phyloP scores from a whole-genome alignment of 257 asterid genomes.

The Ajuga chamaepitys region DNA sequence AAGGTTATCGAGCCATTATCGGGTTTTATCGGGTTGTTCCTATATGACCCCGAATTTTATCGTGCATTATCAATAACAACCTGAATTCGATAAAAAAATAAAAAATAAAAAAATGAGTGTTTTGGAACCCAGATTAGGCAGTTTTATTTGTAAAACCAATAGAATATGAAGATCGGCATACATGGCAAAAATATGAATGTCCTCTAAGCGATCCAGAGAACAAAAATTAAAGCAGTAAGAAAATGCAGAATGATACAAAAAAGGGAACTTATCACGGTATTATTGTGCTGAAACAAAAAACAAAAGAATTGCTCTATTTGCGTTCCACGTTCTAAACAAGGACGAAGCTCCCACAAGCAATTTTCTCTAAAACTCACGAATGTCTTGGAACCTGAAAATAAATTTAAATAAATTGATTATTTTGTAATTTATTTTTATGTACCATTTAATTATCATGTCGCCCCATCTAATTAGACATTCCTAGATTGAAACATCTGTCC shows the following conservation, averaged over 20 bases:
- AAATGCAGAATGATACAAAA: not conserved
- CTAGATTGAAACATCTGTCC: too few species aligned
- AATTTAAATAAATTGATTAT: not conserved
- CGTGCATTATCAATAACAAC: too few species aligned
- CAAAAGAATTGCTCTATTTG: not conserved
- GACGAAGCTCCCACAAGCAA: constrained; percentile 11
- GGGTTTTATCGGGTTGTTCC: too few species aligned
- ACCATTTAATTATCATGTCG: too few species aligned
- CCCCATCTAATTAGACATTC: too few species aligned
- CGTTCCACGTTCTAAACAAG: not conserved
- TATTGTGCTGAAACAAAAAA: constrained; percentile 1
- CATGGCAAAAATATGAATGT: not conserved
- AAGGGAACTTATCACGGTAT: not conserved
- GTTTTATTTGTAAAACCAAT: not conserved
- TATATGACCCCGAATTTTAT: too few species aligned
- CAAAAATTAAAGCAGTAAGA: not conserved
- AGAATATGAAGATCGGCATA: not conserved
- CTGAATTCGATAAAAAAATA: too few species aligned
- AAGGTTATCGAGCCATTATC: too few species aligned
- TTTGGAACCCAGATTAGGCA: not conserved
- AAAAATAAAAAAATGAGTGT: too few species aligned
- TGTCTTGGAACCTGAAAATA: constrained; percentile 42
- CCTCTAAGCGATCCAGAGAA: not conserved
- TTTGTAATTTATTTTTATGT: too few species aligned
- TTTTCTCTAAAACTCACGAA: constrained; percentile 19